A percentile compares a stretch with the other conserved stretches of the same genome.
Evolutionary conservation across 176 grass and related monocot species (phyloP).

Genomic region (Chloris gayana): DNA sequence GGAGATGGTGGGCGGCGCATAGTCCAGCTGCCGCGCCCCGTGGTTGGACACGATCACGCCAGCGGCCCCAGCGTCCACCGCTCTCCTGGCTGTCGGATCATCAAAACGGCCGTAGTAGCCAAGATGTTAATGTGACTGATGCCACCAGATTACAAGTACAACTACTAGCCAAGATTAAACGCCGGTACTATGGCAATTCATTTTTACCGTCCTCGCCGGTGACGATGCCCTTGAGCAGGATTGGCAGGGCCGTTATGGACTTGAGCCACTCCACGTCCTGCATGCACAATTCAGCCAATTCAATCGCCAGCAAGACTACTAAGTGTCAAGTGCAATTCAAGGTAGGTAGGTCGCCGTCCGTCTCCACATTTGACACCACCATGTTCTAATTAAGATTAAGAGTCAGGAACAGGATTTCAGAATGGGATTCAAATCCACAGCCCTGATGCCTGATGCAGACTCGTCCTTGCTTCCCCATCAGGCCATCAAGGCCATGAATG

Average conservation of each 20-base stretch:
- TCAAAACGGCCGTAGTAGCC: background rate
- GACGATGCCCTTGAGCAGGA: conserved; percentile 79
- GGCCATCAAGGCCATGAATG: background rate
- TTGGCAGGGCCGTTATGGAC: conserved; percentile 73
- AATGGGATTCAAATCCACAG: background rate
- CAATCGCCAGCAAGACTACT: background rate
- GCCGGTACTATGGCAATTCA: no score
- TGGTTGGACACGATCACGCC: conserved; percentile 92
- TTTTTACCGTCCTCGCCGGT: conserved; percentile 26
- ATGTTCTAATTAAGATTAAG: conserved; percentile 14
- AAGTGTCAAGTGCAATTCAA: no score
- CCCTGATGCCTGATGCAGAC: background rate
- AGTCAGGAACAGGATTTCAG: conserved; percentile 9
- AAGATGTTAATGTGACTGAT: no score
- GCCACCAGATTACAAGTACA: no score
- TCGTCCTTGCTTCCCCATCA: background rate
- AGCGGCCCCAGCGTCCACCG: conserved; percentile 57
- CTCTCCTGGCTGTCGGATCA: conserved; percentile 53
- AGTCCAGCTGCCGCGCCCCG: conserved; percentile 75
- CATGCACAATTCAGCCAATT: background rate
- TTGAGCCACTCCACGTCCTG: conserved; percentile 84
- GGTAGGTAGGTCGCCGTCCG: background rate
- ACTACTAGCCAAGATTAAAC: no score
- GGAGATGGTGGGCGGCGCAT: conserved; percentile 69
- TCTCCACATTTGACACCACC: background rate